These are phyloP conservation scores for Toxicodendron radicans DNA, from an alignment of 345 rosid genomes.

Conservation along the genomic window DNA sequence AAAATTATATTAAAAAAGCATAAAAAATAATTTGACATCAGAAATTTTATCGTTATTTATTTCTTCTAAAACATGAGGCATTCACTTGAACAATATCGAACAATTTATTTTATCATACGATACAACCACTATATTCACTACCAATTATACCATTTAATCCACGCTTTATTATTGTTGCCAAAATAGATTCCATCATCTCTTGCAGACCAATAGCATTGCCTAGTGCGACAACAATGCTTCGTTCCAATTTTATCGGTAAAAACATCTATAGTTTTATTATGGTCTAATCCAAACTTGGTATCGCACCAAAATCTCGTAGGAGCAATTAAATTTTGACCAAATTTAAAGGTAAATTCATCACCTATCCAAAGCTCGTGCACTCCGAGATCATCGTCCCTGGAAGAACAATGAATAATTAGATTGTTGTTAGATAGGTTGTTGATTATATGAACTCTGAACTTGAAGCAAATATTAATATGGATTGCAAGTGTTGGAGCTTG, in stretches of 20 bases:
- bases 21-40: too few species aligned
- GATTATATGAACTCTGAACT: background rate
- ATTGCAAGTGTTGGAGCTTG: too few species aligned
- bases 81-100: too few species aligned
- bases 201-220: too few species aligned
- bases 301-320: background rate
- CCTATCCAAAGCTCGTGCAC: background rate
- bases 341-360: background rate
- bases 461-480: background rate
- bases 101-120: too few species aligned
- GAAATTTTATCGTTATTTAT: too few species aligned
- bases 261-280: background rate
- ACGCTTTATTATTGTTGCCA: background rate
- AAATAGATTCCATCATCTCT: too few species aligned
- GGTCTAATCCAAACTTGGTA: background rate
- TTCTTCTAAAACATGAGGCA: too few species aligned
- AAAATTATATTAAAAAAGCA: too few species aligned
- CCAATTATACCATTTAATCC: conserved; percentile 9
- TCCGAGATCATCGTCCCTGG: conserved; percentile 13
- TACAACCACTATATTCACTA: background rate
- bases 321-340: background rate
- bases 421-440: conserved; percentile 9
- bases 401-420: conserved; percentile 7
- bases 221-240: background rate
- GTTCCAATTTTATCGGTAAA: background rate